Evolutionary conservation across 2,329 filamentous ascomycete species (phyloP), one percentile per base, ranked within the genome.

Genomic region (Periconia digitata): DNA sequence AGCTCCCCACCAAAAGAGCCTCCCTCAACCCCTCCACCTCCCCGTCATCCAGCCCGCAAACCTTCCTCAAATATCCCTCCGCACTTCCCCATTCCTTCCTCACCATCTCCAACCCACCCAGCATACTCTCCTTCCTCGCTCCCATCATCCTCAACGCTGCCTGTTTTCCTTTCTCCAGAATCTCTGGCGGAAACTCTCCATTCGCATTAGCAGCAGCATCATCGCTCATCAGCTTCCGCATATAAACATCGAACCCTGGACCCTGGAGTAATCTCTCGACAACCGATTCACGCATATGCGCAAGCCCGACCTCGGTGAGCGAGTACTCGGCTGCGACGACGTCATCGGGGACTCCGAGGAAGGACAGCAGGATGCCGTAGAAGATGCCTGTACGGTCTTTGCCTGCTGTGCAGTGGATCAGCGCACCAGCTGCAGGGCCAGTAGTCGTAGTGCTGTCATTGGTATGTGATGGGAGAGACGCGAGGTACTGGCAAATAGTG

Each of bases 321-420:
- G 78, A 74, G 65, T 91, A 92, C 66, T 92, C 88, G 8, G 78
- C 69, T 0, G 85, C 85, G 22, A 71, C 67, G 1, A 41, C n/a
- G 78, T 85, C 74, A 54, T 84, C 78, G 1, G 76, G 69, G 0
- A 89, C 83, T 3, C 84, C 84, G 8, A 83, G 83, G 22, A 90
- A 75, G 21, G 79, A 72, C 34, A 90, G 75, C 8, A 91, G 65
- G 35, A 92, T 59, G 3, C 85, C 87, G 41, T 83, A 81, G 38
- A 90, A 72, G 4, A 91, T 78, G 2, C 88, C 88, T 0, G 88
- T 91, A 37, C 88, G 78, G 66, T 92, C 88, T 70, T 92, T 92
- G 12, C 88, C 88, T 0, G 85, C 86, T 0, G 86, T 88, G 68
- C 88, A 91, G 63, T 92, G 87, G 7, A 90, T 74, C 6, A 90